These are phyloP conservation scores for Beauveria sp. DNA, from an alignment of 2,329 filamentous ascomycete genomes.

Conservation along the genomic window DNA sequence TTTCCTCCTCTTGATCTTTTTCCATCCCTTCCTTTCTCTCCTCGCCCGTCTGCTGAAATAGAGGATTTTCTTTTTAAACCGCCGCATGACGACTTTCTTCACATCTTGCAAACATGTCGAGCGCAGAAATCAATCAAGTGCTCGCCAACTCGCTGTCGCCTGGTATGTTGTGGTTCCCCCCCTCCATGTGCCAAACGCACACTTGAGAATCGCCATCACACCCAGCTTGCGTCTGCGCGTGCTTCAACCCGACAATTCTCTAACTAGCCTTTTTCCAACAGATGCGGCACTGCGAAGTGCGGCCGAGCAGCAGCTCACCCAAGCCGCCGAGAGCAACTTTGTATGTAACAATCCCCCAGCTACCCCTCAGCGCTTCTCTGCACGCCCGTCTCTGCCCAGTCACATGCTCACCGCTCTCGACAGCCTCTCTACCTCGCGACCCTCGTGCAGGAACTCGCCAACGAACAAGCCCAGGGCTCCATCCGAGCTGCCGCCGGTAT, in stretches of 20 bases:
- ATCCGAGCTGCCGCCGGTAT: slow-evolving; percentile 93
- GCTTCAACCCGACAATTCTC: slow-evolving; percentile 9
- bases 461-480: slow-evolving; percentile 73
- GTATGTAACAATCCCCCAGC: slow-evolving; percentile 44
- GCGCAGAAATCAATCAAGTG: slow-evolving; percentile 94
- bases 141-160: slow-evolving; percentile 93
- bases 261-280: slow-evolving; percentile 38
- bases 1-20: neutral
- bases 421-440: slow-evolving; percentile 89
- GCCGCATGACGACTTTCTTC: slow-evolving; percentile 30
- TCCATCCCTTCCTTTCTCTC: slow-evolving; percentile 10
- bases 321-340: slow-evolving; percentile 92
- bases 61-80: slow-evolving; percentile 14
- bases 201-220: slow-evolving; percentile 9
- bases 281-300: slow-evolving; percentile 84
- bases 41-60: neutral
- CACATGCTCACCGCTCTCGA: slow-evolving; percentile 21
- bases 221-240: neutral
- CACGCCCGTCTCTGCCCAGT: slow-evolving; percentile 7
- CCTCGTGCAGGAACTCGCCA: slow-evolving; percentile 88
- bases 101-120: slow-evolving; percentile 49
- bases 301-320: slow-evolving; percentile 88
- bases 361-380: slow-evolving; percentile 10
- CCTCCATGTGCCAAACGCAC: slow-evolving; percentile 10
- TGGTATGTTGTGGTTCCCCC: slow-evolving; percentile 51